Base-by-base conservation (phyloP, 164 flowering plant species). In the Annona cherimola region DNA sequence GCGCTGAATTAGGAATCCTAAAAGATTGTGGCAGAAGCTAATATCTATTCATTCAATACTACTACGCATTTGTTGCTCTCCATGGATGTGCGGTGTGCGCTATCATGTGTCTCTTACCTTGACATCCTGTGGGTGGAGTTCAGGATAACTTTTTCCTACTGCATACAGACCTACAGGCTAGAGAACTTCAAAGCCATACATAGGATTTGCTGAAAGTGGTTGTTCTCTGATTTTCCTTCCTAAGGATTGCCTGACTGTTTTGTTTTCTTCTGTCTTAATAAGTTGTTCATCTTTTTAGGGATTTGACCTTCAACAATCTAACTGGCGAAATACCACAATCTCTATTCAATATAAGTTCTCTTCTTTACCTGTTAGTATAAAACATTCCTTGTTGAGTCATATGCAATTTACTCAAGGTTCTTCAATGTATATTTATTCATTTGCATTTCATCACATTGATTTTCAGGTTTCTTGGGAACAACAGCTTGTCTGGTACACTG, bases 281-380 rank as follows among this genome's bases (percentile, higher is more conserved):
- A 19, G 20, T 2, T 39, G 14, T 54, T 35, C 43, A 45, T 63
- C 57, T 26, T 66, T 76, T 26, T 73, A 93, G 98, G 80, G 98
- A 93, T 76, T 84, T 92, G 75, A 89, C 94, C 84, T 92, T 92
- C 87, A 92, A 92, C 84, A 87, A 81, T 61, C 68, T 92, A 68
- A 78, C 75, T 4, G 96, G 94, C 67, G 63, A 72, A 65, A 82
- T 90, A 54, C 94, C 94, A 66, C 74, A 63, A 18, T 71, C 87
- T 7, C 79, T 90, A 65, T 92, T 92, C 81, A 87, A 80, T 74
- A 68, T 83, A 73, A 80, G 79, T 65, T 68, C 81, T 1, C 96
- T 93, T 40, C 14, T 78, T 66, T 35, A 76, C 81, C 80, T 93
- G 98, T 93, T 85, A 88, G 79, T 5, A 66, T 50, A 2, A 50